phyloP scores from a whole-genome alignment of 2,329 filamentous ascomycete genomes.

The Sodiomyces alkalinus region DNA sequence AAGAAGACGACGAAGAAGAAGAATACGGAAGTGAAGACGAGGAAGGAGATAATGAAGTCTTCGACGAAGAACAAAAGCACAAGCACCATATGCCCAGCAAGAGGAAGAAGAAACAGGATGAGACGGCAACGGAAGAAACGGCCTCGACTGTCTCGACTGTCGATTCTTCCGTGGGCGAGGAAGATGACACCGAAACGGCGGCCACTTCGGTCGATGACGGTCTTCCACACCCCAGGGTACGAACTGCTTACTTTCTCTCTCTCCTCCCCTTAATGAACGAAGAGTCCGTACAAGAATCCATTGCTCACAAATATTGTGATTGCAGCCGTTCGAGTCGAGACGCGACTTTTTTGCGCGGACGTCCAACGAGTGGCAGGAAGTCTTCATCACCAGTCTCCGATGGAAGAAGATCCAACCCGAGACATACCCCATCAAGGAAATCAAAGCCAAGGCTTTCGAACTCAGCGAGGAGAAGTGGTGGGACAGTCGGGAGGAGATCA shows the following conservation, averaged over 20 bases:
- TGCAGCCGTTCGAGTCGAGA: slow-evolving; percentile 72
- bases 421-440: slow-evolving; percentile 68
- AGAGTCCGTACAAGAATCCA: no score
- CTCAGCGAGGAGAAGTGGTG: slow-evolving; percentile 96
- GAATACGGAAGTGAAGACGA: slow-evolving; percentile 37
- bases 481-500: slow-evolving; percentile 92
- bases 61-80: slow-evolving; percentile 26
- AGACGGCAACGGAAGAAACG: slow-evolving; percentile 16
- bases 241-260: slow-evolving; percentile 9
- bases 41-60: slow-evolving; percentile 32
- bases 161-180: slow-evolving; percentile 16
- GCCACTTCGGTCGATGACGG: slow-evolving; percentile 52
- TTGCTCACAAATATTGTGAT: slow-evolving; percentile 2
- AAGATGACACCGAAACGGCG: slow-evolving; percentile 31
- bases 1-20: slow-evolving; percentile 39
- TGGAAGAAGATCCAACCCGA: slow-evolving; percentile 53
- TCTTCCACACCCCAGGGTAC: slow-evolving; percentile 52
- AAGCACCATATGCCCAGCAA: slow-evolving; percentile 35
- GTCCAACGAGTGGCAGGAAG: slow-evolving; percentile 78
- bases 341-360: slow-evolving; percentile 88
- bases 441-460: slow-evolving; percentile 81
- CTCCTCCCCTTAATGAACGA: not conserved
- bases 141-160: no score
- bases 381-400: slow-evolving; percentile 61
- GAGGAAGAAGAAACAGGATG: slow-evolving; percentile 38